Percentiles rank a stretch among this genome's conserved stretches.
Evolutionary conservation across 2,329 filamentous ascomycete genomes (phyloP).

Genomic region (Neophaeococcomyces aloes): DNA sequence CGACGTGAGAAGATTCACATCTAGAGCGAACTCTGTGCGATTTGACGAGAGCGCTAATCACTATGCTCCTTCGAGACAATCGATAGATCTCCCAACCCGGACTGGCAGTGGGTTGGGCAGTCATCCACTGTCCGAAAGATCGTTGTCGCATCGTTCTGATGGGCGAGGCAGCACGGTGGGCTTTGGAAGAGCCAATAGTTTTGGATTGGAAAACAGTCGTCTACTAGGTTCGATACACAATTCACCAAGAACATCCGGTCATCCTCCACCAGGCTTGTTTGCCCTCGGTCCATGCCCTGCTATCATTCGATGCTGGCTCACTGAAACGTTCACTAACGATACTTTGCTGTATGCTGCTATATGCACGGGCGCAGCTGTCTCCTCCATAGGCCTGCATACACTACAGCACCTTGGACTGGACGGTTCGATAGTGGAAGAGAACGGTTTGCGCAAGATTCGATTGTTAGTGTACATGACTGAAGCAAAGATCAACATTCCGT

Average conservation of each 20-base stretch:
- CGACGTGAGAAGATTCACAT: conserved; percentile 72
- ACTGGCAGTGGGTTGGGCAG: conserved; percentile 70
- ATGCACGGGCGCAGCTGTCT: conserved; percentile 83
- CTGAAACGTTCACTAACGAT: conserved; percentile 77
- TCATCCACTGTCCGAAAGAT: conserved; percentile 76
- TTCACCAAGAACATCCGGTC: conserved; percentile 54
- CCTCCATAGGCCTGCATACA: conserved; percentile 65
- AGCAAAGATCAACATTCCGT: conserved; percentile 68
- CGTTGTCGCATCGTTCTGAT: conserved; percentile 89
- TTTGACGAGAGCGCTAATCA: conserved; percentile 95
- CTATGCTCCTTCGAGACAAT: conserved; percentile 76
- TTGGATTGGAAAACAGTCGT: conserved; percentile 69
- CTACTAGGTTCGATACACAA: conserved; percentile 54
- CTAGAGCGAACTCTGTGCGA: conserved; percentile 89
- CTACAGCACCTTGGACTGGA: conserved; percentile 63
- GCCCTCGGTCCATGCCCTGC: conserved; percentile 81
- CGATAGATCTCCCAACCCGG: conserved; percentile 68
- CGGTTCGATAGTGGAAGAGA: conserved; percentile 55
- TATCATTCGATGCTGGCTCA: conserved; percentile 93
- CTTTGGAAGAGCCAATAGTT: conserved; percentile 72
- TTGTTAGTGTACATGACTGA: conserved; percentile 83
- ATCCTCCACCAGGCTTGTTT: conserved; percentile 70
- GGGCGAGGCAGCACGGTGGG: conserved; percentile 90
- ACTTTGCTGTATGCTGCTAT: conserved; percentile 83
- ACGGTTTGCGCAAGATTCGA: conserved; percentile 59